Evolutionary conservation across 768 basidiomycete species (phyloP), one percentile per base, ranked within the genome.

Genomic region (Suillus variegatus): DNA sequence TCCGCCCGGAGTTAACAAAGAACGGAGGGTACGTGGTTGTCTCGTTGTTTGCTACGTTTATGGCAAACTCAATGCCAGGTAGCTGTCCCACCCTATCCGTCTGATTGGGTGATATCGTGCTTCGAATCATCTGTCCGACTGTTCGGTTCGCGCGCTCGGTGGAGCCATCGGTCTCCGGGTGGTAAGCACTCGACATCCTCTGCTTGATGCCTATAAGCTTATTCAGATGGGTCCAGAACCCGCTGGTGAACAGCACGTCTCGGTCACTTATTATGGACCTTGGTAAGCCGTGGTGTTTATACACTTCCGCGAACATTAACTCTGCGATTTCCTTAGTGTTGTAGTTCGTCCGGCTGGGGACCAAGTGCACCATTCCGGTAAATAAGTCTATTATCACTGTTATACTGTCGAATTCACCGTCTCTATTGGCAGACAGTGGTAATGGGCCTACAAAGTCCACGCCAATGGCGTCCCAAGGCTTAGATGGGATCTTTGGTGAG

Each of bases 81-180:
- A 79, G 54, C 40, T 64, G 56, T 0, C 28, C 5, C 0, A 69
- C 73, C 79, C 77, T 80, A 46, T 75, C 71, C 38, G 67, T 70
- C 55, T 77, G 76, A 43, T 72, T 66, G 4, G 63, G 63, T 0
- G 40, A 4, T 3, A 78, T 69, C 46, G 68, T 73, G 28, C 70
- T 64, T n/a, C 74, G 9, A 4, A 78, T 47, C 76, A 77, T 77
- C 40, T 77, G 76, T 1, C 67, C 71, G 0, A 78, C 60, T 0
- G 74, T 77, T 12, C 70, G 51, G 36, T 77, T 79, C 1, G 58
- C 22, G 7, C 76, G 69, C 62, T 83, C 80, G 0, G 78, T 81
- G 0, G 75, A 68, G 0, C 81, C 80, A 63, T 83, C 79, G 0
- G 80, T 79, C 62, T 84, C 72, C 0, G 82, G 81, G 64, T 84